Percentiles rank a stretch among this genome's conserved stretches.
phyloP scores from a whole-genome alignment of 192 early-diverging fungal species.

The Coemansia sp. region DNA sequence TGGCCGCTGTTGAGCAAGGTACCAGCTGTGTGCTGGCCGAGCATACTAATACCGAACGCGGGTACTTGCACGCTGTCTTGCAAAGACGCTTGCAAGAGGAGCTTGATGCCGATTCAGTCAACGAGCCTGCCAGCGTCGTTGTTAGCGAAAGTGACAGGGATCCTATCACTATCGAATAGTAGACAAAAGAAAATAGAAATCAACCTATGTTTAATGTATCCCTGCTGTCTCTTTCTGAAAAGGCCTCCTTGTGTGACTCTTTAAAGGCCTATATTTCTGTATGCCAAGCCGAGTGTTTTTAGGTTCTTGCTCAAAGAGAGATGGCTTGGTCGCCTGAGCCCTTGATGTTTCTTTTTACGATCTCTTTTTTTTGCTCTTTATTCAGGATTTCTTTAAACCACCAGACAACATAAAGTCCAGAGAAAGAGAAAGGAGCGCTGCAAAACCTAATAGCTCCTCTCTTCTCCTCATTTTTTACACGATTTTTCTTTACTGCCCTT shows the following conservation, averaged over 20 bases:
- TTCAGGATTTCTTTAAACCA: background rate
- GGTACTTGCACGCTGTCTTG: constrained; percentile 68
- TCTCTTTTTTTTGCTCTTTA: background rate
- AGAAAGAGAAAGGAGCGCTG: background rate
- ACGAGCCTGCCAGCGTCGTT: constrained; percentile 60
- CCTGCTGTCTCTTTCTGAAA: background rate
- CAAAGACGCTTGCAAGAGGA: constrained; percentile 60
- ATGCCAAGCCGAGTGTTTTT: background rate
- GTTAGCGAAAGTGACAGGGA: constrained; percentile 75
- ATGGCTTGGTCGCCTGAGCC: background rate
- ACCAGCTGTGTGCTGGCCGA: constrained; percentile 86
- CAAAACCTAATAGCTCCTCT: background rate
- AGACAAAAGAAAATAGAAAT: background rate
- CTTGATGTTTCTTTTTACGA: background rate
- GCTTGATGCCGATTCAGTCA: constrained; percentile 36
- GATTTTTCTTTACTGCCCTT: background rate
- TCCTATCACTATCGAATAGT: constrained; percentile 60
- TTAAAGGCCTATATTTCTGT: background rate
- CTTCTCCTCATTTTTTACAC: background rate
- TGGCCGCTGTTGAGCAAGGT: constrained; percentile 73
- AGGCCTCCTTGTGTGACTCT: background rate
- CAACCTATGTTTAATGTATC: background rate
- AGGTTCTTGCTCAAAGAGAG: background rate
- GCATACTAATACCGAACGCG: constrained; percentile 91
- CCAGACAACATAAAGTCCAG: background rate